A percentile compares a stretch with the other conserved stretches of the same genome.
phyloP scores from a whole-genome alignment of 164 flowering plant species.

The Malania oleifera region DNA sequence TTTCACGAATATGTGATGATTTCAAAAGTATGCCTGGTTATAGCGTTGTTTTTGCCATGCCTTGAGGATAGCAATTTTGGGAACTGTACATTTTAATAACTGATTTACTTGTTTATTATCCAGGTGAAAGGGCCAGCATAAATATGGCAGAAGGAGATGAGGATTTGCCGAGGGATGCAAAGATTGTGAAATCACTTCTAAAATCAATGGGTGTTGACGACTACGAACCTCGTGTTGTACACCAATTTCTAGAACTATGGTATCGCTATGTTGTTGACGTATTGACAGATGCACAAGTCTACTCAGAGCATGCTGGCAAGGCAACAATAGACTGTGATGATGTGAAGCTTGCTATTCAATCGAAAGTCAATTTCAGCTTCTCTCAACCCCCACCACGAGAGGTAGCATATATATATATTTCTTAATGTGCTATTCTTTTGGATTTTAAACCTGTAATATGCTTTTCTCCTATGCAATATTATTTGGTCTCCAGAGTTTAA shows the following conservation, averaged over 20 bases:
- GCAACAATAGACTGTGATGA: constrained; percentile 79
- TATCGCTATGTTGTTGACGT: constrained; percentile 84
- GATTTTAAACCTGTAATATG: background rate
- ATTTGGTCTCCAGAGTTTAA: too few species aligned
- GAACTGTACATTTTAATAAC: too few species aligned
- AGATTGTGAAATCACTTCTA: constrained; percentile 73
- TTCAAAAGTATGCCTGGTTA: too few species aligned
- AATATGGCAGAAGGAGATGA: constrained; percentile 69
- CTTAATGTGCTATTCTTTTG: background rate
- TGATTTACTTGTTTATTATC: too few species aligned
- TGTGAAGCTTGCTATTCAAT: constrained; percentile 87
- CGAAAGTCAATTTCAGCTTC: constrained; percentile 90
- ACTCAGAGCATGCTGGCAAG: constrained; percentile 93
- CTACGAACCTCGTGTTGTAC: constrained; percentile 84
- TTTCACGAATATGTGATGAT: too few species aligned
- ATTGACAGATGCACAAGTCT: constrained; percentile 79
- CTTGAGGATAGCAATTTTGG: too few species aligned
- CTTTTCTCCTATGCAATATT: too few species aligned
- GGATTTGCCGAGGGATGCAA: constrained; percentile 85
- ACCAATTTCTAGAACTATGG: constrained; percentile 92
- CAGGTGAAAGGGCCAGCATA: background rate
- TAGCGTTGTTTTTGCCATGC: too few species aligned
- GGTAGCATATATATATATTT: constrained; percentile 34
- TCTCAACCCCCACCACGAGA: constrained; percentile 96
- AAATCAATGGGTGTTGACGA: constrained; percentile 88